phyloP scores from a whole-genome alignment of 805 yeast species.

The Vanderwaltozyma verrucispora region DNA sequence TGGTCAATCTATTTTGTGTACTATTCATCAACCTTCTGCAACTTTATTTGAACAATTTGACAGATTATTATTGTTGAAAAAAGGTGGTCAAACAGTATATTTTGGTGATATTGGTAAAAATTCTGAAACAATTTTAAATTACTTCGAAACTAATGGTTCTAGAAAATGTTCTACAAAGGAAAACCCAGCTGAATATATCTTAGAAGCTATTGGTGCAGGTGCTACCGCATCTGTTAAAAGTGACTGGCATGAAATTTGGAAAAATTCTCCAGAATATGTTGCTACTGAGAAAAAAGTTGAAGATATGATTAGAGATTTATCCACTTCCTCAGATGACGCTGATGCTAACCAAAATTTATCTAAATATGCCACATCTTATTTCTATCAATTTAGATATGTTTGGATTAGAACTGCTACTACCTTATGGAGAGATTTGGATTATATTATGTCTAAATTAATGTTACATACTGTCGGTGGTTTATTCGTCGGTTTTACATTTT shows the following conservation, averaged over 20 bases:
- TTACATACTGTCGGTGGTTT: slow-evolving; percentile 42
- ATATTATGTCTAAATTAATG: slow-evolving; percentile 49
- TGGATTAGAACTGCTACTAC: slow-evolving; percentile 31
- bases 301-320: slow-evolving; percentile 20
- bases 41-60: slow-evolving; percentile 51
- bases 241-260: slow-evolving; percentile 60
- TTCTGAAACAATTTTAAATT: slow-evolving; percentile 42
- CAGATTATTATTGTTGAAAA: slow-evolving; percentile 46
- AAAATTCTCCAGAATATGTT: slow-evolving; percentile 30
- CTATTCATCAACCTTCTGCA: slow-evolving; percentile 64
- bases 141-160: slow-evolving; percentile 60
- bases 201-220: slow-evolving; percentile 38
- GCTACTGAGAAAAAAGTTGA: slow-evolving; percentile 24
- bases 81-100: slow-evolving; percentile 40
- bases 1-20: slow-evolving; percentile 62
- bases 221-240: slow-evolving; percentile 33
- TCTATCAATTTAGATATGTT: slow-evolving; percentile 35
- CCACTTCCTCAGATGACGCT: slow-evolving; percentile 1
- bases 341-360: slow-evolving; percentile 5
- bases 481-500: slow-evolving; percentile 65
- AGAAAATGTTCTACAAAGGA: slow-evolving; percentile 40
- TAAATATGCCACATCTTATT: slow-evolving; percentile 32
- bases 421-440: slow-evolving; percentile 52
- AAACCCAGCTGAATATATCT: slow-evolving; percentile 36
- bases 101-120: slow-evolving; percentile 26